These are phyloP conservation scores for Populus deltoides DNA, from an alignment of 345 rosid genomes.

Conservation along the genomic window DNA sequence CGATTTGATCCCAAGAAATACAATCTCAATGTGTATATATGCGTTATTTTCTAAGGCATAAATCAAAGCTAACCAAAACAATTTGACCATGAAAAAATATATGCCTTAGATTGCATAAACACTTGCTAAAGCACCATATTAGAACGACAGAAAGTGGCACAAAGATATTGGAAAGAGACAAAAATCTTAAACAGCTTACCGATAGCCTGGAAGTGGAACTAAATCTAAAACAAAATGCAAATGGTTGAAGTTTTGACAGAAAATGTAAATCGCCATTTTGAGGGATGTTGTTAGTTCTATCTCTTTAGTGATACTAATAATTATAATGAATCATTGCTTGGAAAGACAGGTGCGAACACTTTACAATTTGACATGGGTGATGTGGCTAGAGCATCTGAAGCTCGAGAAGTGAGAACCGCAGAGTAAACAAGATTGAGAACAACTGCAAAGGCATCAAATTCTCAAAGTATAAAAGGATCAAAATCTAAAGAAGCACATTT, in stretches of 20 bases:
- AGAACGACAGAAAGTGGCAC: neutral
- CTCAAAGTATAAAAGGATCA: too few relatives aligned
- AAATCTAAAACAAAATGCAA: neutral
- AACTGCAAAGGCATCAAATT: too few relatives aligned
- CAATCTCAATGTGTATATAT: neutral
- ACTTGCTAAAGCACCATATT: neutral
- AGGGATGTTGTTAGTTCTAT: too few relatives aligned
- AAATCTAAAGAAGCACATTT: too few relatives aligned
- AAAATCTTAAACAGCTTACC: slow-evolving; percentile 2
- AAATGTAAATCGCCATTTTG: too few relatives aligned
- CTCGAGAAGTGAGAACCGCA: too few relatives aligned
- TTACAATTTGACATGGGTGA: too few relatives aligned
- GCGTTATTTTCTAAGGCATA: neutral
- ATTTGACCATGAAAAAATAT: neutral
- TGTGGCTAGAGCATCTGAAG: too few relatives aligned
- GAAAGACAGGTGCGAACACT: too few relatives aligned
- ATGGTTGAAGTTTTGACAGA: neutral
- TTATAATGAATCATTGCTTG: too few relatives aligned
- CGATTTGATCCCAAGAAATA: neutral
- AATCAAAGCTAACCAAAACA: neutral
- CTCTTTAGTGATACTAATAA: too few relatives aligned
- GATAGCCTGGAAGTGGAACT: neutral
- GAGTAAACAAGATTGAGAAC: too few relatives aligned
- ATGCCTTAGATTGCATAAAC: neutral
- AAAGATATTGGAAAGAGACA: neutral